A percentile compares a stretch with the other conserved stretches of the same genome.
These are phyloP conservation scores for Cyberlindnera mrakii DNA, from an alignment of 805 yeast genomes.

Conservation along the genomic window DNA sequence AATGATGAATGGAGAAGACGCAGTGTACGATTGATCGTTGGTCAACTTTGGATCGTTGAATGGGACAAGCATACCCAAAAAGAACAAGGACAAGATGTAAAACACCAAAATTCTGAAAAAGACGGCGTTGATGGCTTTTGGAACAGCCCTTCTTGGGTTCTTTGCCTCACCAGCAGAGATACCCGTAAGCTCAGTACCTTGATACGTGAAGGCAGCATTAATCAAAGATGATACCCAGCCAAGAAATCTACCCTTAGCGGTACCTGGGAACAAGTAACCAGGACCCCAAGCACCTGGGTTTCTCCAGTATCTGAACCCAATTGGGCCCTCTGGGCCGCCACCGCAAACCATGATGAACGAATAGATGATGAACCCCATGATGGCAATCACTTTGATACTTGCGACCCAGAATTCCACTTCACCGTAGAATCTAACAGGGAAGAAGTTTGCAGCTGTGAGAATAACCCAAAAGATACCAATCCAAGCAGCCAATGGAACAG, in stretches of 20 bases:
- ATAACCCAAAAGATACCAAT: slow-evolving; percentile 59
- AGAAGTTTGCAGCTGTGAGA: slow-evolving; percentile 46
- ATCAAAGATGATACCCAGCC: slow-evolving; percentile 68
- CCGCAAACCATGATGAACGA: slow-evolving; percentile 71
- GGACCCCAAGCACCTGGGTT: slow-evolving; percentile 74
- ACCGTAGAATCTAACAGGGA: slow-evolving; percentile 68
- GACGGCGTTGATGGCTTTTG: slow-evolving; percentile 66
- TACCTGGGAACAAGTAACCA: slow-evolving; percentile 45
- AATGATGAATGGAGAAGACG: slow-evolving; percentile 67
- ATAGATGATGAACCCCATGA: slow-evolving; percentile 64
- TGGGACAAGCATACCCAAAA: slow-evolving; percentile 68
- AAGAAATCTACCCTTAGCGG: slow-evolving; percentile 51
- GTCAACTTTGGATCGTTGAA: slow-evolving; percentile 51
- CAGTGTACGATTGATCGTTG: slow-evolving; percentile 31
- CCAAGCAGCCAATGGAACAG: slow-evolving; percentile 71
- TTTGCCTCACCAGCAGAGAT: slow-evolving; percentile 69
- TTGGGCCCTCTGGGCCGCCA: slow-evolving; percentile 62
- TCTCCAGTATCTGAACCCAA: slow-evolving; percentile 79
- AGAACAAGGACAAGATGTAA: slow-evolving; percentile 58
- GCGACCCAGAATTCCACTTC: slow-evolving; percentile 77
- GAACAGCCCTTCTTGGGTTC: slow-evolving; percentile 66
- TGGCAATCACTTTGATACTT: slow-evolving; percentile 57
- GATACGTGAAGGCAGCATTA: slow-evolving; percentile 75
- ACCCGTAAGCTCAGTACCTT: slow-evolving; percentile 75
- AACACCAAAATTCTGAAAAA: slow-evolving; percentile 59